Percentiles rank a stretch among this genome's conserved stretches.
Conservation (phyloP, 106 monocot species). For the Acorus calamus region DNA sequence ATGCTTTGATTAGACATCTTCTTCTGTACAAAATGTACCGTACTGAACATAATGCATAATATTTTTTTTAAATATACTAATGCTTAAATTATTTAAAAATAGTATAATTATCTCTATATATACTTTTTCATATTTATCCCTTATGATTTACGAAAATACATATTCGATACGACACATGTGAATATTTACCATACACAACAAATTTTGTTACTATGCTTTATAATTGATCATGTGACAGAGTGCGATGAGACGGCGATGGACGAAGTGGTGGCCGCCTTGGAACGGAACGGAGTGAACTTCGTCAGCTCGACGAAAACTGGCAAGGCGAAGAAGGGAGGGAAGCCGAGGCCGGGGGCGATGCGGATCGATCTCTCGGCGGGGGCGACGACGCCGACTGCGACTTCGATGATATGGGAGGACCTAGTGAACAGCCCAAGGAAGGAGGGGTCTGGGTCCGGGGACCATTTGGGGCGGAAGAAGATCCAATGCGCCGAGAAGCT, state of each 20-base stretch:
- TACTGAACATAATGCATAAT: no score
- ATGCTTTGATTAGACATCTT: no score
- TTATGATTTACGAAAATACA: no score
- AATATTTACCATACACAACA: no score
- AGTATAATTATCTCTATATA: no score
- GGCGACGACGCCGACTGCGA: conserved; percentile 42
- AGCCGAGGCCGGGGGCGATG: conserved; percentile 51
- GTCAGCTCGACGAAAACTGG: conserved; percentile 25
- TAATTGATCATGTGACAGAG: conserved; percentile 13
- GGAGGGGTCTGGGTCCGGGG: conserved; percentile 39
- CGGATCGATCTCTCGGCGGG: conserved; percentile 87
- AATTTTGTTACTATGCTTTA: no score
- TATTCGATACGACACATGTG: no score
- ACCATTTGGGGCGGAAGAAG: conserved; percentile 66
- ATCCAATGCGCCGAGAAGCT: conserved; percentile 91
- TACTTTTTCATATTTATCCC: no score
- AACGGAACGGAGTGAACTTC: conserved; percentile 78
- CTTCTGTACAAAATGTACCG: no score
- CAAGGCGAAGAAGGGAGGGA: conserved; percentile 70
- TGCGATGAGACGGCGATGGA: conserved; percentile 32
- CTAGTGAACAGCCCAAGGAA: conserved; percentile 59
- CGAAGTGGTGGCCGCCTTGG: conserved; percentile 74
- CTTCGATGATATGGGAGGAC: conserved; percentile 79
- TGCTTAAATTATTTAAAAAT: no score
- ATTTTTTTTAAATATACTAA: no score